phyloP scores from a whole-genome alignment of 345 rosid species.

The Fremontodendron californicum region DNA sequence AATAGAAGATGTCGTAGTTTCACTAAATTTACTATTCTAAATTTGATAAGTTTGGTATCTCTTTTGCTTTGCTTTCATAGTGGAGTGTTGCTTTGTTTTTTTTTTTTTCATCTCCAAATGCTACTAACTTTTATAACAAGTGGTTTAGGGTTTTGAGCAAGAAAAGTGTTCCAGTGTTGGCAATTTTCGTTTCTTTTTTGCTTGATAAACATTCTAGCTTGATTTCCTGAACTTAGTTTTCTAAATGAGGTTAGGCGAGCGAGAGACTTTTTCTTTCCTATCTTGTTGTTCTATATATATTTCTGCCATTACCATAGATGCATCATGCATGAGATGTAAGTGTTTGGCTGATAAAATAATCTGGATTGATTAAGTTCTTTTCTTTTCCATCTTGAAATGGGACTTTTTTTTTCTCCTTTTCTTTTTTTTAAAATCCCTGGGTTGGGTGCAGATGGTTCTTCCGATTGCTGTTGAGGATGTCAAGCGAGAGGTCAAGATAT shows the following conservation, averaged over 20 bases:
- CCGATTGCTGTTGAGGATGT: conserved; percentile 72
- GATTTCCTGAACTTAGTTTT: background rate
- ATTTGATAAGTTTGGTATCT: background rate
- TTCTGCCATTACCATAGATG: background rate
- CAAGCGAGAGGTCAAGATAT: conserved; percentile 61
- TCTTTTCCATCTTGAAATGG: background rate
- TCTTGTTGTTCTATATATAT: background rate
- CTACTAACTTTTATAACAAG: background rate
- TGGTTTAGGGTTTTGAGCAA: background rate
- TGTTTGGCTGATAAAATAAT: background rate
- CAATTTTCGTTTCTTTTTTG: background rate
- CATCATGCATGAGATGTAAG: background rate
- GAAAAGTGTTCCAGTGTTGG: background rate
- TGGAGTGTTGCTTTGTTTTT: background rate
- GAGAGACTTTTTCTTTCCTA: background rate
- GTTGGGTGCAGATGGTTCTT: conserved; percentile 51
- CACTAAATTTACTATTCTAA: background rate
- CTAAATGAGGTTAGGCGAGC: background rate
- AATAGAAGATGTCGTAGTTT: background rate
- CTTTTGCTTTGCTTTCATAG: background rate
- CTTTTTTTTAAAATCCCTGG: conserved; percentile 3
- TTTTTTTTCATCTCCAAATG: background rate
- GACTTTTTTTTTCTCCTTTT: background rate
- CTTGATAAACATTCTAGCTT: background rate
- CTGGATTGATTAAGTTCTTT: too few species aligned